Evolutionary conservation across 1,139 yeast genomes (phyloP).

Genomic region (Lodderomyces parapsilosis): DNA sequence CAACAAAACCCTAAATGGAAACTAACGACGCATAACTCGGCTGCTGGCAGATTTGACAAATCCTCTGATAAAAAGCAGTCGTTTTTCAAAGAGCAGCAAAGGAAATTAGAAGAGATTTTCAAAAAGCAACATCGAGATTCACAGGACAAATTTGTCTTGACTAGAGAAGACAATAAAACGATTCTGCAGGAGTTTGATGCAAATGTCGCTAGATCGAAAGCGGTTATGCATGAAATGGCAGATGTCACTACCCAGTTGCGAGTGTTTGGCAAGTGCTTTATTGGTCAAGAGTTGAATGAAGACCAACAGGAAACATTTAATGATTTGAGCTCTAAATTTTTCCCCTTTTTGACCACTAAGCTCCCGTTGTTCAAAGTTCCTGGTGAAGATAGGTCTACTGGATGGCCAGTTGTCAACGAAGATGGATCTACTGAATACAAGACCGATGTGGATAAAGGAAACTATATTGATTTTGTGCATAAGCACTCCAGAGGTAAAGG

Average conservation of each 20-base stretch:
- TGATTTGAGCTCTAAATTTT: constrained; percentile 23
- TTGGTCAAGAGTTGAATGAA: constrained; percentile 14
- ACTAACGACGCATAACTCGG: constrained; percentile 17
- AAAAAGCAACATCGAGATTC: constrained; percentile 13
- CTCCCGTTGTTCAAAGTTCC: constrained; percentile 26
- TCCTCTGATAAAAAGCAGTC: constrained; percentile 19
- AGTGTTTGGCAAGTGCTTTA: constrained; percentile 38
- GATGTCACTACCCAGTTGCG: constrained; percentile 34
- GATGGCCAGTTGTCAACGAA: constrained; percentile 12
- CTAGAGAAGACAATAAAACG: constrained; percentile 18
- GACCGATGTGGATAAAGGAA: constrained; percentile 7
- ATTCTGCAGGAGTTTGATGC: constrained; percentile 20
- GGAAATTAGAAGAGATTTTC: constrained; percentile 8
- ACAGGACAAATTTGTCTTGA: constrained; percentile 3
- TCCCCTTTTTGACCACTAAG: constrained; percentile 27
- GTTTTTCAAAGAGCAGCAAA: constrained; percentile 10
- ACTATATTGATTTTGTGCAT: constrained; percentile 16
- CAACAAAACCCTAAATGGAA: constrained; percentile 25
- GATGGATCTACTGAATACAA: constrained; percentile 8
- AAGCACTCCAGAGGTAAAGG: constrained; percentile 32
- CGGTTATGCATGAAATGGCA: constrained; percentile 33
- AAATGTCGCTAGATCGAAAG: constrained; percentile 17
- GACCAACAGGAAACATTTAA: constrained; percentile 11
- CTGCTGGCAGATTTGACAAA: constrained; percentile 26
- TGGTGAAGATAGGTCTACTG: constrained; percentile 7